Conservation (phyloP, 768 basidiomycete genomes). For the Tulasnella calospora region DNA sequence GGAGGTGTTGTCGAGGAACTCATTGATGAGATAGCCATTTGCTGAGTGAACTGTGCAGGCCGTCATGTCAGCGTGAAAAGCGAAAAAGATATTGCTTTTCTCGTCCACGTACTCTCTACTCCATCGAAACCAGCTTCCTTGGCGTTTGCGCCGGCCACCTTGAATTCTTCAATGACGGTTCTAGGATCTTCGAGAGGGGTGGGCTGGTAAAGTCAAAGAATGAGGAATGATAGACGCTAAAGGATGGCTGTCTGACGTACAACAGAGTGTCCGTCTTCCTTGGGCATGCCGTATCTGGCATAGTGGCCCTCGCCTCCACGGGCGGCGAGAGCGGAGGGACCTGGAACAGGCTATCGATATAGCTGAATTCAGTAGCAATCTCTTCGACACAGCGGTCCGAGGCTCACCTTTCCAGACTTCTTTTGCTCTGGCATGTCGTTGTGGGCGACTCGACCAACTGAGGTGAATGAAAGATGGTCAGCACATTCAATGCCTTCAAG, state of each 20-base stretch:
- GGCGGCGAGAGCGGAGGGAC: conserved; percentile 44
- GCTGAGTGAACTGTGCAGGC: conserved; percentile 32
- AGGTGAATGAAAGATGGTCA: conserved; percentile 30
- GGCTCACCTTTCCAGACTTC: conserved; percentile 37
- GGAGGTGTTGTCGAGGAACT: conserved; percentile 38
- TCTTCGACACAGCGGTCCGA: background rate
- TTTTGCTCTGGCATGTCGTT: conserved; percentile 41
- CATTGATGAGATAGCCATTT: conserved; percentile 39
- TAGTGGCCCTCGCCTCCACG: conserved; percentile 35
- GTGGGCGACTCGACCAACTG: conserved; percentile 5
- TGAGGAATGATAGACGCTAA: background rate
- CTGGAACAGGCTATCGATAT: conserved; percentile 42
- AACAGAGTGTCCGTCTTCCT: background rate
- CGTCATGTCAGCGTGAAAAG: background rate
- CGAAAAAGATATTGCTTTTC: background rate
- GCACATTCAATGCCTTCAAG: background rate
- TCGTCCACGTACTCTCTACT: conserved; percentile 41
- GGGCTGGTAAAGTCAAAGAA: conserved; percentile 29
- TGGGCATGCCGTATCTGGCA: background rate
- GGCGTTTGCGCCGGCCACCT: conserved; percentile 46
- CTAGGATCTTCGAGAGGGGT: conserved; percentile 42
- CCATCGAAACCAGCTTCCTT: conserved; percentile 56
- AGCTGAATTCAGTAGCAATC: background rate
- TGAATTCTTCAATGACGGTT: conserved; percentile 40
- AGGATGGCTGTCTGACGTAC: background rate